A percentile compares a stretch with the other conserved stretches of the same genome.
These are phyloP conservation scores for Amanita molliuscula DNA, from an alignment of 768 basidiomycete genomes.

Conservation along the genomic window DNA sequence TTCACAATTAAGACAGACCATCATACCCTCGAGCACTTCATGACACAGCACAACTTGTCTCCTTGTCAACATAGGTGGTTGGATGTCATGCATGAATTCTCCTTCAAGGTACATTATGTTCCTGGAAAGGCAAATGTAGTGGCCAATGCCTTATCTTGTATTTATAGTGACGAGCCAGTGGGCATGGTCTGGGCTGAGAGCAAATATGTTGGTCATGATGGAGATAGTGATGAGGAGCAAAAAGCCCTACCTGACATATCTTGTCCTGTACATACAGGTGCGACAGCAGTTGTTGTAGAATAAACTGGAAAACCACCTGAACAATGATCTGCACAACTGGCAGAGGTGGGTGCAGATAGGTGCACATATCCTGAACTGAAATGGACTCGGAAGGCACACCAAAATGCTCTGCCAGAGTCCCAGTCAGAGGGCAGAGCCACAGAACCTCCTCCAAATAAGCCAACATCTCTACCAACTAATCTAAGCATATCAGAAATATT, in stretches of 20 bases:
- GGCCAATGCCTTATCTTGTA: conserved; percentile 28
- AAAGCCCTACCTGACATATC: conserved; percentile 4
- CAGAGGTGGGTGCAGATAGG: not conserved
- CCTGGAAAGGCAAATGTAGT: conserved; percentile 27
- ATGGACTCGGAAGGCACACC: no score
- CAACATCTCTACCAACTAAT: not conserved
- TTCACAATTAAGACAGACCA: conserved; percentile 26
- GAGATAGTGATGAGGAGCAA: conserved; percentile 6
- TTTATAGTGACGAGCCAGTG: conserved; percentile 10
- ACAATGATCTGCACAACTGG: not conserved
- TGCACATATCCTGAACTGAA: not conserved
- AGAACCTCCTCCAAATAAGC: no score
- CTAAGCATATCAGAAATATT: not conserved
- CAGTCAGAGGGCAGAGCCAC: no score
- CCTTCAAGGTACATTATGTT: conserved; percentile 23
- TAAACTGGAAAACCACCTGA: not conserved
- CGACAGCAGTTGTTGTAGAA: not conserved
- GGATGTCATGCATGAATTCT: conserved; percentile 26
- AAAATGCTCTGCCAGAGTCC: no score
- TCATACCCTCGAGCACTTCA: conserved; percentile 18
- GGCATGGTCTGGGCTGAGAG: conserved; percentile 12
- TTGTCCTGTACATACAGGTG: conserved; percentile 7
- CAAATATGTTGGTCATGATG: conserved; percentile 13
- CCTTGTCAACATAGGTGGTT: conserved; percentile 15
- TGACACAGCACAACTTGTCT: conserved; percentile 21